Percentiles rank a stretch among this genome's conserved stretches.
Conservation (phyloP, 1,284 basidiomycete species). For the Flammula alnicola region DNA sequence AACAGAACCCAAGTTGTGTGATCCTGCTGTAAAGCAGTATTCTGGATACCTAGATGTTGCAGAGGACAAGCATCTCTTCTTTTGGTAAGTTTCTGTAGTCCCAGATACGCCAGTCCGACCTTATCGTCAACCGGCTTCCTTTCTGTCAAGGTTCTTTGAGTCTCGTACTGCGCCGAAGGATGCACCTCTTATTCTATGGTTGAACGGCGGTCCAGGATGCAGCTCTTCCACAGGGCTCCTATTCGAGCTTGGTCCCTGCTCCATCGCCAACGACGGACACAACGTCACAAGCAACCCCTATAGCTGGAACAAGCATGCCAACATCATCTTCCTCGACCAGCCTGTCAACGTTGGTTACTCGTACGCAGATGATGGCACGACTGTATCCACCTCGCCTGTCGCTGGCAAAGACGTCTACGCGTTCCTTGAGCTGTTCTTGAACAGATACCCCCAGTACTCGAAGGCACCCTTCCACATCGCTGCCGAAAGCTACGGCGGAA, state of each 20-base stretch:
- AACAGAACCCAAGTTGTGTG: conserved; percentile 79
- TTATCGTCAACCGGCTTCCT: not conserved
- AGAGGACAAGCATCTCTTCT: conserved; percentile 86
- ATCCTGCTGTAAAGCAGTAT: conserved; percentile 82
- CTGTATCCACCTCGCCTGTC: conserved; percentile 73
- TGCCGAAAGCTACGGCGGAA: conserved; percentile 82
- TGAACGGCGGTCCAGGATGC: conserved; percentile 87
- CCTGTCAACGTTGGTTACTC: conserved; percentile 91
- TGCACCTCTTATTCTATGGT: conserved; percentile 87
- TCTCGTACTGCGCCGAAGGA: conserved; percentile 71
- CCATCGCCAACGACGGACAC: conserved; percentile 67
- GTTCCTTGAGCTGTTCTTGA: conserved; percentile 88
- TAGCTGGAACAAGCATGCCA: conserved; percentile 74
- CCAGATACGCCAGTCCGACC: not conserved
- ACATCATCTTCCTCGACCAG: conserved; percentile 81
- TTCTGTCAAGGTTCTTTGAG: conserved; percentile 77
- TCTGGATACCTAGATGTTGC: conserved; percentile 91
- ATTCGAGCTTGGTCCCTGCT: conserved; percentile 89
- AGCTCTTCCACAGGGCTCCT: conserved; percentile 81
- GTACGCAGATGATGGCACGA: conserved; percentile 74
- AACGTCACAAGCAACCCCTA: conserved; percentile 75
- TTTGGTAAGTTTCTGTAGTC: conserved; percentile 58
- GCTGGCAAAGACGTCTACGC: conserved; percentile 88
- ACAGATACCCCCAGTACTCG: conserved; percentile 71
- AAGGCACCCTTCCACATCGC: conserved; percentile 71